phyloP scores from a whole-genome alignment of 495 filamentous ascomycete species.

The Staphylotrichum tortipilum region DNA sequence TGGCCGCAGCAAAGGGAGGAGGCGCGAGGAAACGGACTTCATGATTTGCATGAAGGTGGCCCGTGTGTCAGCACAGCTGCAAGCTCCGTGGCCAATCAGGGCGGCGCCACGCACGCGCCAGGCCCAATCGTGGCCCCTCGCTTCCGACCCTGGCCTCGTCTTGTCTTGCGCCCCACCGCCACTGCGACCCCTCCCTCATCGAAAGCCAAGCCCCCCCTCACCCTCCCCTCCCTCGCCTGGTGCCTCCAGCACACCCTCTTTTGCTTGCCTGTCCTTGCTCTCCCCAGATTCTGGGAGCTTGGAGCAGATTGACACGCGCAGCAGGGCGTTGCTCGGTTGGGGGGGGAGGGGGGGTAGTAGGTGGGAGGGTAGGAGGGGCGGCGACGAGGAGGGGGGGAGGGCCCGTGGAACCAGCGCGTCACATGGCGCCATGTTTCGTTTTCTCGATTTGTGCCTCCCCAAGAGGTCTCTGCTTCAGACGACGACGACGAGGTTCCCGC shows the following conservation, averaged over 20 bases:
- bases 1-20: background rate
- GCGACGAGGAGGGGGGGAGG: no score
- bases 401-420: conserved; percentile 17
- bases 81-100: conserved; percentile 1
- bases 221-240: conserved; percentile 13
- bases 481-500: no score
- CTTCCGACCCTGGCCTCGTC: conserved; percentile 5
- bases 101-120: background rate
- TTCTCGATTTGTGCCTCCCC: background rate
- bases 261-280: conserved; percentile 9
- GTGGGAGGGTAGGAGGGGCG: no score
- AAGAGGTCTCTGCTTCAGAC: no score
- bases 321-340: background rate
- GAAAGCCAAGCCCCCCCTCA: conserved; percentile 16
- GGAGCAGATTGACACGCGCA: background rate
- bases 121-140: background rate
- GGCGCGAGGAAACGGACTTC: background rate
- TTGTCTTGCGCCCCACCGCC: conserved; percentile 9
- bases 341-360: no score
- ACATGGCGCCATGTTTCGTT: conserved; percentile 20
- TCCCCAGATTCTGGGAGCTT: conserved; percentile 17
- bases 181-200: conserved; percentile 9
- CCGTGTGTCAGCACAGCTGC: conserved; percentile 24
- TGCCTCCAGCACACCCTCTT: conserved; percentile 22
- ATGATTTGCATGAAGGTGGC: conserved; percentile 20